Evolutionary conservation across 306 rosid genomes (phyloP), one percentile per base, ranked within the genome.

Genomic region (Prunus davidiana): DNA sequence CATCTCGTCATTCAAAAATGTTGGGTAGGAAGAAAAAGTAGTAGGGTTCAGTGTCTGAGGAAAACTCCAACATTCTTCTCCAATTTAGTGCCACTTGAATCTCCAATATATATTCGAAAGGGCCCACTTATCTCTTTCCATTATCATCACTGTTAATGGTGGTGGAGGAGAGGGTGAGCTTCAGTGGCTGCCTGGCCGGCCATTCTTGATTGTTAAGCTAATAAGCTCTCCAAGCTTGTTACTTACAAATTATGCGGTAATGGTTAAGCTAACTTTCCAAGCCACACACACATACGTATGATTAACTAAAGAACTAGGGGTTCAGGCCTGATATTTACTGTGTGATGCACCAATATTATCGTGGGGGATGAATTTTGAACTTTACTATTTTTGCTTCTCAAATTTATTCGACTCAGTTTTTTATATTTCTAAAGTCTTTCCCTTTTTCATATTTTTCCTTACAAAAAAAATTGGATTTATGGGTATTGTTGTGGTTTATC

Each of bases 81-180:
- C 25, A 11, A 47, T 24, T 27, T 46, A 16, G 78, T 19, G 78
- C 77, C 69, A 6, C 77, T 73, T 61, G 78, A 46, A 74, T 22
- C 60, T 61, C 15, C 20, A 12, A 45, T n/a, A 56, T 65, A 20
- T 34, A 18, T 19, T 74, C 61, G 9, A 19, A 8, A 41, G 55
- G 58, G 27, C 61, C 61, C 32, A 73, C 77, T 61, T 13, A 24
- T 63, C 22, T 63, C 67, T 30, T 30, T 30, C 12, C 30, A 30
- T 13, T 3, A 30, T 54, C 20, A 7, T 38, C 43, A 38, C 2
- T 7, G 9, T 38, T 38, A 7, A 38, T 7, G 43, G 43, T 38
- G 43, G 43, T 38, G 9, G 43, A 1, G 43, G 43, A 1, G 43
- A 1, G 43, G 43, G 43, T 38, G 43, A 6, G 43, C 1, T 38